A percentile compares a stretch with the other conserved stretches of the same genome.
Evolutionary conservation across 2,329 filamentous ascomycete genomes (phyloP).

Genomic region (Arthroderma sp.): DNA sequence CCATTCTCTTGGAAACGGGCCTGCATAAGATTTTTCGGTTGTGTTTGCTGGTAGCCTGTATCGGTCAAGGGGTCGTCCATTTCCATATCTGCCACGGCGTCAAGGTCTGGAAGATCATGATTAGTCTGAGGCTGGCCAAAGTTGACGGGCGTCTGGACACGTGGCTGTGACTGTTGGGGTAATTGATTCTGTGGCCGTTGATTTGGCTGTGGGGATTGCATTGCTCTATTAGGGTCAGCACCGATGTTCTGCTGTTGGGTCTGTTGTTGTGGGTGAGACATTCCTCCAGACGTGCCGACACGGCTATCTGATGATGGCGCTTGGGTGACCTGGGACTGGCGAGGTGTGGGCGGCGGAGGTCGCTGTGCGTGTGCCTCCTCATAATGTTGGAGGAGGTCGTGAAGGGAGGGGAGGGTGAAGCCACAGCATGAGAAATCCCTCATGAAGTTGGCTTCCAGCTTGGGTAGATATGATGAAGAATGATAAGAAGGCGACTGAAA

Average conservation of each 20-base stretch:
- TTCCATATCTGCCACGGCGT: constrained; percentile 61
- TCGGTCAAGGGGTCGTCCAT: constrained; percentile 69
- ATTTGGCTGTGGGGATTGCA: constrained; percentile 7
- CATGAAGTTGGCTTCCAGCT: constrained; percentile 96
- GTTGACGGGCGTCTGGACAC: constrained; percentile 11
- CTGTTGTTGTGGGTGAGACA: constrained; percentile 16
- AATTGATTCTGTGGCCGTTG: constrained; percentile 11
- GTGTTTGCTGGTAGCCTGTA: constrained; percentile 33
- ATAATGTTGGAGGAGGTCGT: constrained; percentile 92
- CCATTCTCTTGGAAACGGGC: constrained; percentile 44
- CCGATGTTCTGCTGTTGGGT: constrained; percentile 10
- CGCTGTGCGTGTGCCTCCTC: constrained; percentile 83
- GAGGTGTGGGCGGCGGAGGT: constrained; percentile 36
- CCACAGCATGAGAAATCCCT: constrained; percentile 93
- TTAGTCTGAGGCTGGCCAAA: constrained; percentile 14
- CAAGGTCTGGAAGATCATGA: constrained; percentile 22
- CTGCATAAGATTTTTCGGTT: constrained; percentile 57
- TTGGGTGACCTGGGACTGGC: constrained; percentile 32
- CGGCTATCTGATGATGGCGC: constrained; percentile 36
- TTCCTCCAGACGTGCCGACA: constrained; percentile 34
- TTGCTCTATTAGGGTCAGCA: neutral
- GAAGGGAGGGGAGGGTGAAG: constrained; percentile 73
- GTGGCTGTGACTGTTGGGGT: constrained; percentile 8
- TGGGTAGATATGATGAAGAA: constrained; percentile 90
- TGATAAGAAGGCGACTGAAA: constrained; percentile 91